Conservation (phyloP, 192 early-diverging fungal genomes). For the Podila epicladia region DNA sequence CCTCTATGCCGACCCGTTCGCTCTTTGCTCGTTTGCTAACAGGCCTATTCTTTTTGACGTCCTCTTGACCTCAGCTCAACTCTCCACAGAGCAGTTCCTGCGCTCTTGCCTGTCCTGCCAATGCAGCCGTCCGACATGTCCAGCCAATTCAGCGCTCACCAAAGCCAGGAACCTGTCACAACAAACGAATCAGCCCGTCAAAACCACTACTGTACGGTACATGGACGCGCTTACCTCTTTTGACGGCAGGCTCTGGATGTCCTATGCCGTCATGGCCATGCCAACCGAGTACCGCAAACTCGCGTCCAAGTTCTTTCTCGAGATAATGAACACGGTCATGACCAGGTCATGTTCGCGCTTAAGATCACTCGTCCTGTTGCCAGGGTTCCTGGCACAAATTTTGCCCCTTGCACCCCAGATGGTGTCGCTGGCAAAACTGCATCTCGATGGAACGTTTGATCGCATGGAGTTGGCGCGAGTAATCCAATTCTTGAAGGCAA, state of each 20-base stretch:
- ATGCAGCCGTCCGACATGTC: neutral
- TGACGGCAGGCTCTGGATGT: slow-evolving; percentile 5
- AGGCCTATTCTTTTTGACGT: neutral
- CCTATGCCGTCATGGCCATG: neutral
- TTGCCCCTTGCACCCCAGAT: neutral
- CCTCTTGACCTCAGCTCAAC: neutral
- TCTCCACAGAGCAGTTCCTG: neutral
- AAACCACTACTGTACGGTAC: neutral
- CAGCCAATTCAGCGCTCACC: neutral
- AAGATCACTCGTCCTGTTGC: neutral
- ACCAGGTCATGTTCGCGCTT: neutral
- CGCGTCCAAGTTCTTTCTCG: neutral
- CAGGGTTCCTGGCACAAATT: neutral
- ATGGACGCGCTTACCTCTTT: neutral
- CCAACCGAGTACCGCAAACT: neutral
- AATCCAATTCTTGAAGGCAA: neutral
- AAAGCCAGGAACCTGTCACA: neutral
- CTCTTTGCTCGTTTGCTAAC: neutral
- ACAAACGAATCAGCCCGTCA: neutral
- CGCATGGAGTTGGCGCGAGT: neutral
- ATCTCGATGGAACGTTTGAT: neutral
- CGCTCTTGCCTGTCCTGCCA: neutral
- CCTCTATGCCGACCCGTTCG: slow-evolving; percentile 17
- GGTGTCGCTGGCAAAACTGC: neutral
- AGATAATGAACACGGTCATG: neutral